A percentile compares a stretch with the other conserved stretches of the same genome.
Evolutionary conservation across 495 filamentous ascomycete genomes (phyloP).

Genomic region (Parathielavia hyrcaniae): DNA sequence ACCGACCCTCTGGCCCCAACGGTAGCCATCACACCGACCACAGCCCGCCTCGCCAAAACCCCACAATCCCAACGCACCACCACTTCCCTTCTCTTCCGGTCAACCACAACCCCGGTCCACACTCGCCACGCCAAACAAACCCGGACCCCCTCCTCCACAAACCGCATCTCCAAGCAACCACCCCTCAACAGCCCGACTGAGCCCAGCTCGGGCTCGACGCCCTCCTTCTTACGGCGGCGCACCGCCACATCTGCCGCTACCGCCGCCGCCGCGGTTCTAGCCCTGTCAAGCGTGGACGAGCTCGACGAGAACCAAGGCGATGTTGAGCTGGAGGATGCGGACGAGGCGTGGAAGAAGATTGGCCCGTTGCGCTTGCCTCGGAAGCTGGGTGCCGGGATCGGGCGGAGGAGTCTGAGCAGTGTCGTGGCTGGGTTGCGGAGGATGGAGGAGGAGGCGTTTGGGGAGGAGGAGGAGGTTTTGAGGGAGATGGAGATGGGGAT

Average conservation of each 20-base stretch:
- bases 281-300: constrained; percentile 39
- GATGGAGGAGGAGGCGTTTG: constrained; percentile 68
- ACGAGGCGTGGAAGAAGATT: constrained; percentile 36
- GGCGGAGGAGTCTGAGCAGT: constrained; percentile 67
- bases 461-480: constrained; percentile 78
- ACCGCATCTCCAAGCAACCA: constrained; percentile 18
- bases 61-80: constrained; percentile 53
- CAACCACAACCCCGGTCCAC: neutral
- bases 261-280: constrained; percentile 31
- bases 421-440: constrained; percentile 71
- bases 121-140: constrained; percentile 45
- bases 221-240: constrained; percentile 63
- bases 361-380: constrained; percentile 52
- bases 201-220: constrained; percentile 53
- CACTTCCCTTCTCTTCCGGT: constrained; percentile 48
- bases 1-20: neutral
- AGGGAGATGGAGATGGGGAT: constrained; percentile 73
- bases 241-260: neutral
- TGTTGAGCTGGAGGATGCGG: constrained; percentile 22
- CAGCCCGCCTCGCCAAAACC: constrained; percentile 40
- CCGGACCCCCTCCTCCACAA: constrained; percentile 39
- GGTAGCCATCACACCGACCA: constrained; percentile 3
- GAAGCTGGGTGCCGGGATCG: constrained; percentile 48
- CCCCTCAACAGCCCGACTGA: constrained; percentile 33
- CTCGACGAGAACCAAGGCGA: constrained; percentile 33